Percentiles rank a stretch among this genome's conserved stretches.
phyloP scores from a whole-genome alignment of 2,329 filamentous ascomycete species.

The Diaporthe ilicicola region DNA sequence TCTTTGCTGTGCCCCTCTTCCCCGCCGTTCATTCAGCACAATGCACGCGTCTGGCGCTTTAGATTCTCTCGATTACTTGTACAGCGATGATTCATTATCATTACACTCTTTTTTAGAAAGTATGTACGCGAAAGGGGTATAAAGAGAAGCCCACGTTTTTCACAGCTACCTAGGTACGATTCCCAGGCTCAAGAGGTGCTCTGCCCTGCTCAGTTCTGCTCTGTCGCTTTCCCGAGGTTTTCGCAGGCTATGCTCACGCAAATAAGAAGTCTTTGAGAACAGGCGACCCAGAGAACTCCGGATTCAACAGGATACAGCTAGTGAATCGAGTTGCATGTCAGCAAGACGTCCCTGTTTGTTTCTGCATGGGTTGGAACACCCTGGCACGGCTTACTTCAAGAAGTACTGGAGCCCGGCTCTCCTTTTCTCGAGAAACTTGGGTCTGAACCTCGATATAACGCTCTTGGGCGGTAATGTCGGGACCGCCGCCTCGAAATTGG shows the following conservation, averaged over 20 bases:
- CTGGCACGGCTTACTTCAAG: constrained; percentile 73
- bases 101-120: constrained; percentile 26
- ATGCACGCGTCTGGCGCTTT: not conserved
- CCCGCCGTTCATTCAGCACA: not conserved
- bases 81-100: constrained; percentile 28
- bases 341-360: not conserved
- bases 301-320: constrained; percentile 90
- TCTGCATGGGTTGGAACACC: not conserved
- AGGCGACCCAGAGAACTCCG: constrained; percentile 91
- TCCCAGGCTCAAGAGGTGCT: not conserved
- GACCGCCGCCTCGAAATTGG: constrained; percentile 83
- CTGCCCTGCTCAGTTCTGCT: not conserved
- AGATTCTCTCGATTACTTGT: not conserved
- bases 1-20: not conserved
- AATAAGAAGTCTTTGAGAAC: constrained; percentile 93
- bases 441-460: constrained; percentile 84
- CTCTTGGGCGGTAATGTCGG: constrained; percentile 93
- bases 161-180: no score
- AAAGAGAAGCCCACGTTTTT: constrained; percentile 11
- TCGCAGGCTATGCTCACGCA: constrained; percentile 48
- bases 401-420: constrained; percentile 89
- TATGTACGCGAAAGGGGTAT: constrained; percentile 30
- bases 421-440: constrained; percentile 85
- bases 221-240: not conserved
- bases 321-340: constrained; percentile 33